Percentiles rank a stretch among this genome's conserved stretches.
phyloP scores from a whole-genome alignment of 345 rosid species.

The Pelargonium nanum region DNA sequence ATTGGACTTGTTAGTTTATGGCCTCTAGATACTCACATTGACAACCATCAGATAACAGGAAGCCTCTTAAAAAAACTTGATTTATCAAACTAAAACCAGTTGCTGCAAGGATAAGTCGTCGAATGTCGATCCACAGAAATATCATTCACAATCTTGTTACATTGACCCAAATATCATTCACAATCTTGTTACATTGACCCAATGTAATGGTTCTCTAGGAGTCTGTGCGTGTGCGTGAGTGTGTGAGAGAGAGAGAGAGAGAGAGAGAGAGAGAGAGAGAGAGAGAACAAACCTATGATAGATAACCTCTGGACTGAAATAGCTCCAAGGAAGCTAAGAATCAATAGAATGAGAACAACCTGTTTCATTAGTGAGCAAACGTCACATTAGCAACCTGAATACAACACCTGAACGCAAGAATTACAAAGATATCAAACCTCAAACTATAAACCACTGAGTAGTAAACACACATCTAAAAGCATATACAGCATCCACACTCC shows the following conservation, averaged over 20 bases:
- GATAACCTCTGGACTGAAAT: slow-evolving; percentile 47
- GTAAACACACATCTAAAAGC: background rate
- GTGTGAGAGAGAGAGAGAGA: background rate
- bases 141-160: background rate
- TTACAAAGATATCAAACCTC: background rate
- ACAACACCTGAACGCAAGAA: background rate
- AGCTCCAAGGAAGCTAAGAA: slow-evolving; percentile 54
- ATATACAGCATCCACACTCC: background rate
- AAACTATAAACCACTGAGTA: background rate
- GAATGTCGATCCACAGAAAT: no score
- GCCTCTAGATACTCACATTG: no score
- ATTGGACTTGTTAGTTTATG: no score
- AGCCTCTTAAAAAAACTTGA: no score
- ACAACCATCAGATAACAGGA: no score
- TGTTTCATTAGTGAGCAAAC: slow-evolving; percentile 25
- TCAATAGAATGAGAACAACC: slow-evolving; percentile 45
- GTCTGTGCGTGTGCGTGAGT: background rate
- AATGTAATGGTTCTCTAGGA: background rate
- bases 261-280: slow-evolving; percentile 13
- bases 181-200: background rate
- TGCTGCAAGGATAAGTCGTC: no score
- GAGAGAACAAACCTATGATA: slow-evolving; percentile 44
- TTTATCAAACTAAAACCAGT: no score
- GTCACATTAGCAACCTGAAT: background rate
- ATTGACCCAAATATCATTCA: no score